Percentiles rank a stretch among this genome's conserved stretches.
Conservation (phyloP, 2,329 filamentous ascomycete genomes). For the Nannizziopsis barbatae region DNA sequence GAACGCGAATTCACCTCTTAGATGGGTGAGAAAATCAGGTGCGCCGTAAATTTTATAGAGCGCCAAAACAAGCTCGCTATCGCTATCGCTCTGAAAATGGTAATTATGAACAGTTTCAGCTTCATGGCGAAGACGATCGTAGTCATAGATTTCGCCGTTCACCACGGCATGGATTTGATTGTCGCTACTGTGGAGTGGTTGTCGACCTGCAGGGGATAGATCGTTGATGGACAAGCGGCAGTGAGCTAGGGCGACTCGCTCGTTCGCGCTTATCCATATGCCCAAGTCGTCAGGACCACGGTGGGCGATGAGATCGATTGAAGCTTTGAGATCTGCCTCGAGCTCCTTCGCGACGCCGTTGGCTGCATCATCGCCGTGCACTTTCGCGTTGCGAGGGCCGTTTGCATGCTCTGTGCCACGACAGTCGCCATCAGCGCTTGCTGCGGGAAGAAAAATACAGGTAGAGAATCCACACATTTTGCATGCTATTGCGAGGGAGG, state of each 20-base stretch:
- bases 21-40: slow-evolving; percentile 33
- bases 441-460: too few species aligned
- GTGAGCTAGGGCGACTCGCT: slow-evolving; percentile 38
- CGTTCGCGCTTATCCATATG: slow-evolving; percentile 38
- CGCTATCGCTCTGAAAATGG: slow-evolving; percentile 37
- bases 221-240: slow-evolving; percentile 46
- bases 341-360: too few species aligned
- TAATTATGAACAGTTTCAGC: slow-evolving; percentile 30
- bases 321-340: too few species aligned
- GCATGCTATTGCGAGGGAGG: too few species aligned
- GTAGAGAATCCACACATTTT: too few species aligned
- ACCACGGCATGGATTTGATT: slow-evolving; percentile 44
- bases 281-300: slow-evolving; percentile 39
- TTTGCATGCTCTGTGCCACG: too few species aligned
- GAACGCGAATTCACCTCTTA: slow-evolving; percentile 47
- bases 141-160: slow-evolving; percentile 50
- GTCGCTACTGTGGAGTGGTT: slow-evolving; percentile 37
- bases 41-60: slow-evolving; percentile 42
- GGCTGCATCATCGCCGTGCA: too few species aligned
- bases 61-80: slow-evolving; percentile 45
- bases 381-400: too few species aligned
- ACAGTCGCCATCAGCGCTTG: too few species aligned
- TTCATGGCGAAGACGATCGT: slow-evolving; percentile 35
- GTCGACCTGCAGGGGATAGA: slow-evolving; percentile 37
- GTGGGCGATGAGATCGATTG: slow-evolving; percentile 19